Conservation (phyloP, 2,329 filamentous ascomycete species). For the Chrysoporthe puriensis region DNA sequence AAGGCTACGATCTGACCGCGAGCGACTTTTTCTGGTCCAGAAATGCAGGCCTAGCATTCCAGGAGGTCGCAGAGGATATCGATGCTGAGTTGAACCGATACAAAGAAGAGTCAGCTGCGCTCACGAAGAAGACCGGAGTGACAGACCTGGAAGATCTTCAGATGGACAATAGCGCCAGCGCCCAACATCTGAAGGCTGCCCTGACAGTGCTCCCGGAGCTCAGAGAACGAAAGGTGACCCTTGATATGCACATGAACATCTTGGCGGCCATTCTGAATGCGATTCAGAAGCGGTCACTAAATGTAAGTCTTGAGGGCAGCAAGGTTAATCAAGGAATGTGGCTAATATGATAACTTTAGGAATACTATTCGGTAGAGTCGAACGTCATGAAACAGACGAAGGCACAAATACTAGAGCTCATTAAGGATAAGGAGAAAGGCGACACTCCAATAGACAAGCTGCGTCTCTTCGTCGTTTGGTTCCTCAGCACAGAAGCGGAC, state of each 20-base stretch:
- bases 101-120: slow-evolving; percentile 91
- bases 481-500: slow-evolving; percentile 89
- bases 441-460: slow-evolving; percentile 87
- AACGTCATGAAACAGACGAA: slow-evolving; percentile 90
- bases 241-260: slow-evolving; percentile 99
- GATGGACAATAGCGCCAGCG: slow-evolving; percentile 84
- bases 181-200: slow-evolving; percentile 92
- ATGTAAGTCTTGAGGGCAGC: slow-evolving; percentile 43
- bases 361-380: slow-evolving; percentile 95
- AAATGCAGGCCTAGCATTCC: slow-evolving; percentile 89
- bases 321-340: too few species aligned
- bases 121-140: slow-evolving; percentile 93
- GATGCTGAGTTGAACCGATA: slow-evolving; percentile 92
- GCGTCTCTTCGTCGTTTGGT: slow-evolving; percentile 95
- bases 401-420: slow-evolving; percentile 81
- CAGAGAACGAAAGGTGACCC: slow-evolving; percentile 84
- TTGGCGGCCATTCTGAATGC: slow-evolving; percentile 59
- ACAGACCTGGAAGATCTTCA: slow-evolving; percentile 91
- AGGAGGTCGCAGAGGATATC: slow-evolving; percentile 43
- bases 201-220: slow-evolving; percentile 92
- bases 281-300: slow-evolving; percentile 93
- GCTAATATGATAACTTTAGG: slow-evolving; percentile 41
- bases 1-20: slow-evolving; percentile 84
- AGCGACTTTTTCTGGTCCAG: slow-evolving; percentile 97
- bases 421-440: slow-evolving; percentile 82